Percentiles rank a stretch among this genome's conserved stretches.
These are phyloP conservation scores for Smallanthus sonchifolius DNA, from an alignment of 129 eudicot genomes.

Conservation along the genomic window DNA sequence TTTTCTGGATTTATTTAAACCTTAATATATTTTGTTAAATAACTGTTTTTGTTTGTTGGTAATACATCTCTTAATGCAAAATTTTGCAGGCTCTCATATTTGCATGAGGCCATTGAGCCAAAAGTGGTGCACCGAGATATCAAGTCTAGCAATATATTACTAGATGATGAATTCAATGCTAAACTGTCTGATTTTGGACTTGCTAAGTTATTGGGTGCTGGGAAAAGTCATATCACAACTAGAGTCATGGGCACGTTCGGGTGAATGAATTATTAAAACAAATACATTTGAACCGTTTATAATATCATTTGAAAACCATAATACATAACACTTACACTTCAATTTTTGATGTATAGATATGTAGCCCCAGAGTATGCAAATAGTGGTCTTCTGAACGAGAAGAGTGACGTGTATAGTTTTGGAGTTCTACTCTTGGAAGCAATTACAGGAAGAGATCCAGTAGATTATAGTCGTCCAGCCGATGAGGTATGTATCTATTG, in stretches of 20 bases:
- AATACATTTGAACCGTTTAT: background rate
- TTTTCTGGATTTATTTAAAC: background rate
- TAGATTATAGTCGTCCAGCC: conserved; percentile 77
- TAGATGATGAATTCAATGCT: conserved; percentile 76
- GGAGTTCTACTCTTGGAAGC: conserved; percentile 80
- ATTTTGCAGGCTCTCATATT: conserved; percentile 60
- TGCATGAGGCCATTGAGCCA: conserved; percentile 90
- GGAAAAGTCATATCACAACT: conserved; percentile 76
- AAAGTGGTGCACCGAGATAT: conserved; percentile 89
- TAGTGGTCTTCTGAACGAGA: conserved; percentile 79
- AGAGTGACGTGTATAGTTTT: conserved; percentile 83
- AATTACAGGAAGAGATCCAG: conserved; percentile 87
- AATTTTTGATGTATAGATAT: conserved; percentile 41
- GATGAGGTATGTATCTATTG: conserved; percentile 48
- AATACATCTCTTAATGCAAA: background rate
- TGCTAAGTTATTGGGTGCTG: conserved; percentile 82
- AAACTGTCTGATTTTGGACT: conserved; percentile 86
- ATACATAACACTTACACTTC: background rate
- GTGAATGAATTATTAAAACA: conserved; percentile 22
- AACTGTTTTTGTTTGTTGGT: background rate
- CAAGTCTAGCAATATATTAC: conserved; percentile 76
- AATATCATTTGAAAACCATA: background rate
- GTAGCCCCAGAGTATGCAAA: conserved; percentile 95
- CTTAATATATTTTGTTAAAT: background rate
- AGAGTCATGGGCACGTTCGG: conserved; percentile 96